Conservation (phyloP, 1,284 basidiomycete genomes). For the Heliocybe sulcata region DNA sequence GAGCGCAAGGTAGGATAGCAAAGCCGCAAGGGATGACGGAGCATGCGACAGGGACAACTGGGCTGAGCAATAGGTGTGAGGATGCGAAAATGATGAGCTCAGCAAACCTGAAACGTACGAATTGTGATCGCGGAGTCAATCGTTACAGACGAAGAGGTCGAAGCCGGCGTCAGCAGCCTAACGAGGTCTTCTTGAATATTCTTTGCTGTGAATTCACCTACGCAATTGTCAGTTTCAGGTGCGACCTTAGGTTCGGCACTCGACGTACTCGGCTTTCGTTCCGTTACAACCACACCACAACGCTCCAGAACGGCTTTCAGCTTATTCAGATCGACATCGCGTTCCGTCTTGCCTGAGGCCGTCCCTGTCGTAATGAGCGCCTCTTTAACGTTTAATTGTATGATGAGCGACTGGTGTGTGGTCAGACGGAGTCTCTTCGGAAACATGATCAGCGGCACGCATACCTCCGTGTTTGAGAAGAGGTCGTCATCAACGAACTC, state of each 20-base stretch:
- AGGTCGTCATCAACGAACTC: constrained; percentile 95
- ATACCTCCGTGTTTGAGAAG: constrained; percentile 92
- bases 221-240: neutral
- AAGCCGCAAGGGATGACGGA: constrained; percentile 75
- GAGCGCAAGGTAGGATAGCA: constrained; percentile 81
- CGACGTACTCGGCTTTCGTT: constrained; percentile 73
- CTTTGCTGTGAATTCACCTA: constrained; percentile 81
- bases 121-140: constrained; percentile 39
- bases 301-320: constrained; percentile 81
- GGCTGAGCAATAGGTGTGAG: constrained; percentile 38
- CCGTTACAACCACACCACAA: constrained; percentile 87
- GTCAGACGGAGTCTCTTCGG: constrained; percentile 3
- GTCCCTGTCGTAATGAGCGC: constrained; percentile 73
- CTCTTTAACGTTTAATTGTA: constrained; percentile 96
- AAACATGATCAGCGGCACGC: constrained; percentile 7
- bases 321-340: constrained; percentile 85
- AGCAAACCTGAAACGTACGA: constrained; percentile 26
- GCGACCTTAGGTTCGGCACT: neutral
- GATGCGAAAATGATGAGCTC: neutral
- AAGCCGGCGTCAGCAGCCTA: constrained; percentile 56
- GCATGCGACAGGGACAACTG: constrained; percentile 78
- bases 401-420: constrained; percentile 72
- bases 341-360: constrained; percentile 57
- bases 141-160: constrained; percentile 25
- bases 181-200: constrained; percentile 84